phyloP scores from a whole-genome alignment of 2,329 filamentous ascomycete genomes.

The Aspergillaceae sp. region DNA sequence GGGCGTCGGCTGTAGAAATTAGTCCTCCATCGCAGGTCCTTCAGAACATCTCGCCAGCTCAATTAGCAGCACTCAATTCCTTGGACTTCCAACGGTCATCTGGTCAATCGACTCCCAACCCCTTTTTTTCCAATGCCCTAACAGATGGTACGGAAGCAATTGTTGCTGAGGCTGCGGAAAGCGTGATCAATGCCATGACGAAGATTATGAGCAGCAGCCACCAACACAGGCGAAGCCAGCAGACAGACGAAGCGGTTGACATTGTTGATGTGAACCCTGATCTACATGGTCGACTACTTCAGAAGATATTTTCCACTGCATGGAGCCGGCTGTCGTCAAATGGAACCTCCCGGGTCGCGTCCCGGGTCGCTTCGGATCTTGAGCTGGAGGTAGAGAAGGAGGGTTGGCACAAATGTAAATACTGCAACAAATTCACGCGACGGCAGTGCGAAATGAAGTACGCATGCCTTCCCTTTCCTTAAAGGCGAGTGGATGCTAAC shows the following conservation, averaged over 20 bases:
- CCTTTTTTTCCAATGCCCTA: too few species aligned
- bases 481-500: neutral
- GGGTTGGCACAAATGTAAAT: slow-evolving; percentile 22
- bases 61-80: too few species aligned
- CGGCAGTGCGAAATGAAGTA: slow-evolving; percentile 33
- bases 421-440: slow-evolving; percentile 23
- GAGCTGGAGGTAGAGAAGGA: slow-evolving; percentile 10
- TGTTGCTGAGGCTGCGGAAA: slow-evolving; percentile 22
- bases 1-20: too few species aligned
- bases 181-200: slow-evolving; percentile 26
- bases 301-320: slow-evolving; percentile 22
- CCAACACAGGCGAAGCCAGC: slow-evolving; percentile 14
- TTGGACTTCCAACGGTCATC: neutral
- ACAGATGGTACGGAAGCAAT: slow-evolving; percentile 8
- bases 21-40: too few species aligned
- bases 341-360: neutral
- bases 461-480: neutral
- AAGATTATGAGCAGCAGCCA: slow-evolving; percentile 21
- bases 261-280: slow-evolving; percentile 11
- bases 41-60: too few species aligned
- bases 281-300: slow-evolving; percentile 21
- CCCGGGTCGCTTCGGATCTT: neutral
- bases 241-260: slow-evolving; percentile 15
- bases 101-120: slow-evolving; percentile 1
- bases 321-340: slow-evolving; percentile 16